These are phyloP conservation scores for Dactylellina sp. DNA, from an alignment of 2,329 filamentous ascomycete species.

Conservation along the genomic window DNA sequence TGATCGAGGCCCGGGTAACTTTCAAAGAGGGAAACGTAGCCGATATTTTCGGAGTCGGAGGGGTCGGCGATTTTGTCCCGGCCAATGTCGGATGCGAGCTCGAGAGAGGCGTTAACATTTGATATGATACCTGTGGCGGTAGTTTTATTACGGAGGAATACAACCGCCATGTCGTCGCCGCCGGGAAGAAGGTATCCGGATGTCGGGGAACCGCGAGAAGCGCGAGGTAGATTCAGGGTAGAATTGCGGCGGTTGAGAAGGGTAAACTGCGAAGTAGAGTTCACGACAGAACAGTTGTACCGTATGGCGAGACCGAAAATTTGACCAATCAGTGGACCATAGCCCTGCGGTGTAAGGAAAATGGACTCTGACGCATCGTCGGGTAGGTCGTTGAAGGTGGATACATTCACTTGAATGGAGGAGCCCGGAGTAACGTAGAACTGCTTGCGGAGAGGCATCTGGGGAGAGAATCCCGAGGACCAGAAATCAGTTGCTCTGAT, in stretches of 20 bases:
- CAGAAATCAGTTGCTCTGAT: conserved; percentile 40
- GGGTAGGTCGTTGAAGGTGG: conserved; percentile 24
- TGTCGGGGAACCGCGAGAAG: neutral
- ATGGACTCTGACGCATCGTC: conserved; percentile 49
- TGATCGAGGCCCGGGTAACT: conserved; percentile 35
- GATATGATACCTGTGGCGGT: conserved; percentile 12
- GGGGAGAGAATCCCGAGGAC: conserved; percentile 38
- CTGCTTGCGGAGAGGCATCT: conserved; percentile 44
- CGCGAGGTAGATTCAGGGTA: conserved; percentile 19
- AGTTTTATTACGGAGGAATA: conserved; percentile 39
- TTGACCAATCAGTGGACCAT: conserved; percentile 33
- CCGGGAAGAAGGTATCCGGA: conserved; percentile 25
- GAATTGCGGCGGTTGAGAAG: conserved; percentile 38
- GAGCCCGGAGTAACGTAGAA: conserved; percentile 41
- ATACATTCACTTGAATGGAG: conserved; percentile 33
- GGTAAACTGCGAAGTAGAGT: conserved; percentile 44
- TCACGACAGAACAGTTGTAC: conserved; percentile 42
- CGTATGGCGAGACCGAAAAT: conserved; percentile 43
- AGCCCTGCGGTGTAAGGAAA: conserved; percentile 35
- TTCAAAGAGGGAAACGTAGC: conserved; percentile 28
- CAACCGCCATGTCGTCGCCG: conserved; percentile 4
- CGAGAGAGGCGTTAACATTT: conserved; percentile 49
- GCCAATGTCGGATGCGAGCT: conserved; percentile 29
- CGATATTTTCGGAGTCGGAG: conserved; percentile 30
- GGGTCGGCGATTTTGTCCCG: conserved; percentile 22